Evolutionary conservation across 1,284 basidiomycete species (phyloP).

Genomic region (Rhizopogon hawkerae): DNA sequence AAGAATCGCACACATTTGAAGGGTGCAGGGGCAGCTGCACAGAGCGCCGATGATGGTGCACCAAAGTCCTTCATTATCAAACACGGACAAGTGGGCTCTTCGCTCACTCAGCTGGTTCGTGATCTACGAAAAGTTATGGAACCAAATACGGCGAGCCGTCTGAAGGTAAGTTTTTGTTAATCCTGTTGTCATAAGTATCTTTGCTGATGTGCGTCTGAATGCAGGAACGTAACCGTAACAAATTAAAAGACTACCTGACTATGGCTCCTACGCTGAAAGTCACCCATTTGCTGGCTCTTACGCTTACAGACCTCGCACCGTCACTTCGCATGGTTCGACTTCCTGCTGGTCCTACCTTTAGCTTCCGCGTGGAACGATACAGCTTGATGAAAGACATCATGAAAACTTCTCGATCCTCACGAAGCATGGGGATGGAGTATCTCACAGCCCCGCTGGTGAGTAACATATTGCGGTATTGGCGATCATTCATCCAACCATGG

Average conservation of each 20-base stretch:
- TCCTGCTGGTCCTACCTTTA: constrained; percentile 91
- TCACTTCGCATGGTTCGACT: constrained; percentile 84
- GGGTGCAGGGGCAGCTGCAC: constrained; percentile 32
- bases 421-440: constrained; percentile 78
- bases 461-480: constrained; percentile 8
- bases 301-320: constrained; percentile 76
- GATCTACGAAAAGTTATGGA: constrained; percentile 97
- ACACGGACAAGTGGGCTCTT: constrained; percentile 85
- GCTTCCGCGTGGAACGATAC: constrained; percentile 89
- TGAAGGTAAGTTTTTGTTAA: constrained; percentile 52
- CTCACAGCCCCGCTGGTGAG: constrained; percentile 78
- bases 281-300: constrained; percentile 90
- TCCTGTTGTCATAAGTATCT: background rate
- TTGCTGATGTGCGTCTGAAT: constrained; percentile 14
- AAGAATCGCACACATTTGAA: constrained; percentile 88
- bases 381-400: constrained; percentile 82
- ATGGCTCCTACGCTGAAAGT: constrained; percentile 90
- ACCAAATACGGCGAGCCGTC: constrained; percentile 90
- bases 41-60: constrained; percentile 29
- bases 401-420: constrained; percentile 57
- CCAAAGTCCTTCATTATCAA: constrained; percentile 89
- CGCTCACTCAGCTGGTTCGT: constrained; percentile 81
- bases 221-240: constrained; percentile 87
- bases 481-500: constrained; percentile 4
- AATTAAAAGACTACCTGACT: constrained; percentile 89